These are phyloP conservation scores for Cubamyces lactineus DNA, from an alignment of 768 basidiomycete genomes.

Conservation along the genomic window DNA sequence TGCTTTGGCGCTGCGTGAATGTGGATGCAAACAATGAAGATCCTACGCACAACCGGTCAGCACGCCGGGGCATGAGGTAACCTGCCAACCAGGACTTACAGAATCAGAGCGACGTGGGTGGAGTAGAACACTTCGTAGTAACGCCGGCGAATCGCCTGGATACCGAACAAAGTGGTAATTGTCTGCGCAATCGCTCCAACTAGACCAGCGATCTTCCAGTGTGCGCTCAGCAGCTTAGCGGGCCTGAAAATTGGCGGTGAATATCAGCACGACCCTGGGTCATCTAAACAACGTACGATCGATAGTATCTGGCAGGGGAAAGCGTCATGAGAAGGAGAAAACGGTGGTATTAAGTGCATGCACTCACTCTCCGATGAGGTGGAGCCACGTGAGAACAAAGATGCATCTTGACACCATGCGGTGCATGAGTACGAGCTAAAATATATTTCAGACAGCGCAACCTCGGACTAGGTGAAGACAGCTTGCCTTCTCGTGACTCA, in stretches of 20 bases:
- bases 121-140: conserved; percentile 46
- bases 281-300: background rate
- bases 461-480: background rate
- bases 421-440: conserved; percentile 46
- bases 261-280: background rate
- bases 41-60: conserved; percentile 30
- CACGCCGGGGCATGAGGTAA: background rate
- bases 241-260: conserved; percentile 2
- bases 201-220: conserved; percentile 28
- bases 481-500: conserved; percentile 52
- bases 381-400: conserved; percentile 49
- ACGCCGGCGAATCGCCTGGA: conserved; percentile 43
- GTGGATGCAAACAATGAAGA: conserved; percentile 45
- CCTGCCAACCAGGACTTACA: conserved; percentile 25
- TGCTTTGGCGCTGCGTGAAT: conserved; percentile 35
- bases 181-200: conserved; percentile 38
- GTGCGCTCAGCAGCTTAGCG: background rate
- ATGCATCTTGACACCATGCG: conserved; percentile 47
- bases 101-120: conserved; percentile 31
- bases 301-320: conserved; percentile 8
- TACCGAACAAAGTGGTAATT: conserved; percentile 41
- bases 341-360: background rate
- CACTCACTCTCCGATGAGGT: conserved; percentile 37
- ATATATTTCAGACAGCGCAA: background rate
- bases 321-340: background rate